Evolutionary conservation across 164 flowering plant genomes (phyloP), one percentile per base, ranked within the genome.

Genomic region (Paratinospora sagittata): DNA sequence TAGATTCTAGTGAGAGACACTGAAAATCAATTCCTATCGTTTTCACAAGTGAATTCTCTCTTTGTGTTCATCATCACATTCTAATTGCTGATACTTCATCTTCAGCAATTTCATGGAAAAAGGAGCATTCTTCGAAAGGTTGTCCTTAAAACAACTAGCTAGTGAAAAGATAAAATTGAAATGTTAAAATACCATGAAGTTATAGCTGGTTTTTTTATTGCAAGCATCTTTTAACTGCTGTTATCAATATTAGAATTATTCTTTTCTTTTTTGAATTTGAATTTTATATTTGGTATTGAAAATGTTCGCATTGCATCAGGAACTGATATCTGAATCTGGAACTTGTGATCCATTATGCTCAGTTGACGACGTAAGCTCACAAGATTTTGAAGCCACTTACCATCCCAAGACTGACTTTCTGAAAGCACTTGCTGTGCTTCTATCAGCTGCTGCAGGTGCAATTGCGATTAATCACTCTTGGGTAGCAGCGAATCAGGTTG

Each of bases 321-420:
- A 90, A 41, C 70, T 85, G 77, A 58, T 70, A 12, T 67, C 82
- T 19, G 27, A 79, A 67, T 82, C 91, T 67, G 87, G 89, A 79
- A 71, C 85, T 65, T 95, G 99, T 83, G 97, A 95, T 79, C 99
- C 99, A n/a, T 74, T 95, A 72, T 95, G 99, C 80, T 95, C 99
- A n/a, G 81, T 95, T 70, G 99, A 95, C 72, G 99, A 95, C 67
- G 76, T 85, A 68, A 92, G 93, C 76, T 95, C 97, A 19, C 80
- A 77, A 69, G 91, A 92, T 74, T 83, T 85, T 80, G 94, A 86
- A 82, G 93, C 87, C 43, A 81, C 57, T 71, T 86, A 90, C 81
- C 94, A 88, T 81, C 96, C 99, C 72, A 95, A 92, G 84, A 91
- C 91, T 16, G 97, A 95, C 78, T 82, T 95, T 55, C 49, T 89